Percentiles rank a stretch among this genome's conserved stretches.
These are phyloP conservation scores for Fereydounia khargensis DNA, from an alignment of 1,284 basidiomycete genomes.

Conservation along the genomic window DNA sequence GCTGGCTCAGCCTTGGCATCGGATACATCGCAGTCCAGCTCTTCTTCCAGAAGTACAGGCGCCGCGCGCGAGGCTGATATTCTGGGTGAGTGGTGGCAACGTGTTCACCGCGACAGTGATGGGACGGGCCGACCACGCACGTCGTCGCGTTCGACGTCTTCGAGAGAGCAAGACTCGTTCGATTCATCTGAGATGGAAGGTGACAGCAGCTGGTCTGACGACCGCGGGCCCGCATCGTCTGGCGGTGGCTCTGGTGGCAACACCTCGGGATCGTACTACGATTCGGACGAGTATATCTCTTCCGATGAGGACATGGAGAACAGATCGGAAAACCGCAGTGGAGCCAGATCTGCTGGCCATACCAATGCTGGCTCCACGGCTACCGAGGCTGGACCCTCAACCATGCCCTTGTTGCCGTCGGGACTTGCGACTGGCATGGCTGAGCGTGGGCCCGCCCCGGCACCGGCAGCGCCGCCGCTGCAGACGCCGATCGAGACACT, in stretches of 20 bases:
- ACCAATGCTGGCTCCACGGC: constrained; percentile 1
- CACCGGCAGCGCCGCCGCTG: constrained; percentile 15
- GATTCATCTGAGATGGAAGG: neutral
- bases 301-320: neutral
- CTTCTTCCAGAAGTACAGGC: constrained; percentile 1
- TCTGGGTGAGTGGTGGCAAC: constrained; percentile 11
- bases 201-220: neutral
- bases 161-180: neutral
- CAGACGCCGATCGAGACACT: constrained; percentile 33
- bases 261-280: neutral
- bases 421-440: neutral
- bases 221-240: neutral
- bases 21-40: neutral
- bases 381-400: neutral
- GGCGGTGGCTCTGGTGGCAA: neutral
- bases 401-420: neutral
- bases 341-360: neutral
- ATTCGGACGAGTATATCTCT: constrained; percentile 1
- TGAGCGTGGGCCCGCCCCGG: neutral
- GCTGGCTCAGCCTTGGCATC: neutral
- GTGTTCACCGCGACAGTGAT: neutral
- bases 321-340: too few species aligned
- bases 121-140: neutral
- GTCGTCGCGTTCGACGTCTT: neutral
- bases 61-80: constrained; percentile 7